Evolutionary conservation across 306 rosid species (phyloP).

Genomic region (Sesbania bispinosa): DNA sequence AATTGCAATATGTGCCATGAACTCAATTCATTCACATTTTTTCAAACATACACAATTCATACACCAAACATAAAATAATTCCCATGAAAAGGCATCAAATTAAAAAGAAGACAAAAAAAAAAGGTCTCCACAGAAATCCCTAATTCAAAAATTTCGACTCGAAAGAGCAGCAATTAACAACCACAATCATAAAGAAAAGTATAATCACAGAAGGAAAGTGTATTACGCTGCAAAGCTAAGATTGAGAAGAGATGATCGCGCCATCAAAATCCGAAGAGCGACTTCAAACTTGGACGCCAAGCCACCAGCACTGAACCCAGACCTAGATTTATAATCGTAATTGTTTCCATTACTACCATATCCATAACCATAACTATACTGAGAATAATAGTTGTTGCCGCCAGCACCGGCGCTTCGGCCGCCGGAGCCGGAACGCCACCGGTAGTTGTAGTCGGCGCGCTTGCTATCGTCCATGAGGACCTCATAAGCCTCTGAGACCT

Average conservation of each 20-base stretch:
- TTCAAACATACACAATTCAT: neutral
- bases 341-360: slow-evolving; percentile 26
- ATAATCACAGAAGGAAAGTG: neutral
- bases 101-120: too few relatives aligned
- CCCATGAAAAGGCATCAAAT: too few relatives aligned
- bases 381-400: slow-evolving; percentile 17
- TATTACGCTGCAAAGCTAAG: slow-evolving; percentile 69
- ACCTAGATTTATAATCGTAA: slow-evolving; percentile 31
- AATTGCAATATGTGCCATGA: neutral
- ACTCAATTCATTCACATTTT: too few relatives aligned
- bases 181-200: neutral
- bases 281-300: slow-evolving; percentile 52
- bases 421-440: slow-evolving; percentile 30
- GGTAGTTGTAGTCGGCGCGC: slow-evolving; percentile 67
- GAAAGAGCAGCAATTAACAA: neutral
- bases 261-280: slow-evolving; percentile 51
- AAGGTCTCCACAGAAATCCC: neutral
- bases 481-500: slow-evolving; percentile 80
- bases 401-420: neutral
- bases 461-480: slow-evolving; percentile 75
- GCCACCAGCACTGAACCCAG: slow-evolving; percentile 38
- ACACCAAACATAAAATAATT: neutral
- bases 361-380: slow-evolving; percentile 31
- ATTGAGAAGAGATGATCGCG: slow-evolving; percentile 78
- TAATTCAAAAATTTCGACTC: neutral